Evolutionary conservation across 805 yeast genomes (phyloP).

Genomic region (Metschnikowia borealis): DNA sequence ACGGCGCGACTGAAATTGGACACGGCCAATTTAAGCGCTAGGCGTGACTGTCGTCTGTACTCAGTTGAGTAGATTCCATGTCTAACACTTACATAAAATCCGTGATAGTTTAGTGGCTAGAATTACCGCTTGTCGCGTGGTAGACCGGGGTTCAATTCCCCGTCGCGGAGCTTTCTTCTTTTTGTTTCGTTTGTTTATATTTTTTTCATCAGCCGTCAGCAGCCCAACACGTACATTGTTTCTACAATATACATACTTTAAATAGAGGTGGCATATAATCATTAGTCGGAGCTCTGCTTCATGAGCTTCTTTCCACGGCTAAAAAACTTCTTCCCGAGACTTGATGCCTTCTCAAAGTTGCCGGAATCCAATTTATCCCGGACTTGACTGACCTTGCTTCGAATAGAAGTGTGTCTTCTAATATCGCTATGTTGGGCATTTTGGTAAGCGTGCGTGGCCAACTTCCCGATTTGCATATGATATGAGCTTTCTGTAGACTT

Average conservation of each 20-base stretch:
- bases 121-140: slow-evolving; percentile 24
- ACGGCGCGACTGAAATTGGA: no score
- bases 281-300: slow-evolving; percentile 22
- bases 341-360: slow-evolving; percentile 48
- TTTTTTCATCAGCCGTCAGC: not conserved
- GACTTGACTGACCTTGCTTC: slow-evolving; percentile 56
- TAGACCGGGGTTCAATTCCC: slow-evolving; percentile 22
- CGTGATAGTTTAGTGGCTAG: slow-evolving; percentile 19
- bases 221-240: not conserved
- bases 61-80: not conserved
- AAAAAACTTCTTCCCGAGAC: slow-evolving; percentile 51
- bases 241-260: not conserved
- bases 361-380: slow-evolving; percentile 44
- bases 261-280: not conserved
- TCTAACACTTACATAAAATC: not conserved
- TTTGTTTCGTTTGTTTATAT: not conserved
- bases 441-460: slow-evolving; percentile 63
- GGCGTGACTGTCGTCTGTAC: no score
- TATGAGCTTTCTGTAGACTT: slow-evolving; percentile 31
- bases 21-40: no score
- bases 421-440: slow-evolving; percentile 57
- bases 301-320: slow-evolving; percentile 53
- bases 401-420: slow-evolving; percentile 33
- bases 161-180: slow-evolving; percentile 4
- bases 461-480: slow-evolving; percentile 45